Conservation (phyloP, 73 alveolate species). For the Effrenium voratum region DNA sequence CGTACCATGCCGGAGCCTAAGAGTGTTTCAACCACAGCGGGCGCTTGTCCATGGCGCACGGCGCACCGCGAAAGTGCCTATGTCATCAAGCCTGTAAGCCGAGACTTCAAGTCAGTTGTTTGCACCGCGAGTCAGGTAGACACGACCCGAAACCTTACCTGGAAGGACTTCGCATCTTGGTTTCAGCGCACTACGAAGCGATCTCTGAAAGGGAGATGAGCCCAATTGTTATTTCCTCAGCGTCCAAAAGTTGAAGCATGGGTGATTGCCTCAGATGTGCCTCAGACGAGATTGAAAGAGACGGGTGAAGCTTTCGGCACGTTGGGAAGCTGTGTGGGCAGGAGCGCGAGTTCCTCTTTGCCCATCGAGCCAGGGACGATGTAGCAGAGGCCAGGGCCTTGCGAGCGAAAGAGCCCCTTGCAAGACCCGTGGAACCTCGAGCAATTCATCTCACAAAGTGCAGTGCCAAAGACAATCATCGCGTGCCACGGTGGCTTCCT, state of each 20-base stretch:
- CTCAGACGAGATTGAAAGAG: background rate
- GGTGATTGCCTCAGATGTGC: no score
- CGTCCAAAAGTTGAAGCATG: no score
- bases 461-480: no score
- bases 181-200: background rate
- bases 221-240: background rate
- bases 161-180: background rate
- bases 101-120: no score
- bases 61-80: background rate
- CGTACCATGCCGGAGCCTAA: constrained; percentile 37
- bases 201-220: background rate
- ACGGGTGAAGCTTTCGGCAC: background rate
- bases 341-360: constrained; percentile 79
- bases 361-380: constrained; percentile 65
- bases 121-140: no score
- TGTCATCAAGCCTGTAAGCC: no score
- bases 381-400: constrained; percentile 79
- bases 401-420: no score
- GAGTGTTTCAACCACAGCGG: background rate
- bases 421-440: no score
- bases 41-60: background rate
- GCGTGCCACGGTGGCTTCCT: no score
- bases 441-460: no score
- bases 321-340: background rate
- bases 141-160: constrained; percentile 17